These are phyloP conservation scores for Sarcodon aspratus DNA, from an alignment of 768 basidiomycete genomes.

Conservation along the genomic window DNA sequence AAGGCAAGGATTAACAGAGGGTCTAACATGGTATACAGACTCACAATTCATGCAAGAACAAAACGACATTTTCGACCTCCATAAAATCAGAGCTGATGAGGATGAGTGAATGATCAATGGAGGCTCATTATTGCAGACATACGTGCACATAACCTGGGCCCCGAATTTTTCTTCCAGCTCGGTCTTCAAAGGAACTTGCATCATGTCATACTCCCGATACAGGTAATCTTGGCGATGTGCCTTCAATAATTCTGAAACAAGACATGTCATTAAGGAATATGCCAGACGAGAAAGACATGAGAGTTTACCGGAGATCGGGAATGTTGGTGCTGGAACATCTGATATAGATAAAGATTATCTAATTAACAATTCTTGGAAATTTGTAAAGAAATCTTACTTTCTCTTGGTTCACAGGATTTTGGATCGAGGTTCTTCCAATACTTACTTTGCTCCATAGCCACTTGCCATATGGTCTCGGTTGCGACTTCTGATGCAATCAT, in stretches of 20 bases:
- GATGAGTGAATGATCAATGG: not conserved
- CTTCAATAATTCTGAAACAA: conserved; percentile 65
- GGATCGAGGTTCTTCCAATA: conserved; percentile 86
- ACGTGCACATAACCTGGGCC: conserved; percentile 87
- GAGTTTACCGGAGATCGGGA: conserved; percentile 54
- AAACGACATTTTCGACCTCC: conserved; percentile 62
- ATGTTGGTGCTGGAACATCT: conserved; percentile 18
- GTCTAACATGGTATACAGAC: conserved; percentile 15
- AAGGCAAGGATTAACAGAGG: not conserved
- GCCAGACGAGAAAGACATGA: too few species aligned
- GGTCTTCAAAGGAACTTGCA: conserved; percentile 68
- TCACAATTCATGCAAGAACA: conserved; percentile 95
- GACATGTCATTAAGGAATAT: conserved; percentile 1
- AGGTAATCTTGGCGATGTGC: conserved; percentile 80
- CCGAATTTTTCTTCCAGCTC: conserved; percentile 65
- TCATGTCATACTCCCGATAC: conserved; percentile 64
- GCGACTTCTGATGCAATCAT: conserved; percentile 70
- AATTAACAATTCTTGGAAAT: not conserved
- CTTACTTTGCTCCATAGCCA: conserved; percentile 78
- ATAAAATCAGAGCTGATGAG: conserved; percentile 60
- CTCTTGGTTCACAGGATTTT: conserved; percentile 70
- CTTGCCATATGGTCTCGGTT: conserved; percentile 84
- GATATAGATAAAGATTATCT: not conserved
- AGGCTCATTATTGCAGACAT: conserved; percentile 18
- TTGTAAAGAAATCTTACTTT: conserved; percentile 35